These are phyloP conservation scores for Plasmodium billcollinsi DNA, from an alignment of 169 alveolate genomes.

Conservation along the genomic window DNA sequence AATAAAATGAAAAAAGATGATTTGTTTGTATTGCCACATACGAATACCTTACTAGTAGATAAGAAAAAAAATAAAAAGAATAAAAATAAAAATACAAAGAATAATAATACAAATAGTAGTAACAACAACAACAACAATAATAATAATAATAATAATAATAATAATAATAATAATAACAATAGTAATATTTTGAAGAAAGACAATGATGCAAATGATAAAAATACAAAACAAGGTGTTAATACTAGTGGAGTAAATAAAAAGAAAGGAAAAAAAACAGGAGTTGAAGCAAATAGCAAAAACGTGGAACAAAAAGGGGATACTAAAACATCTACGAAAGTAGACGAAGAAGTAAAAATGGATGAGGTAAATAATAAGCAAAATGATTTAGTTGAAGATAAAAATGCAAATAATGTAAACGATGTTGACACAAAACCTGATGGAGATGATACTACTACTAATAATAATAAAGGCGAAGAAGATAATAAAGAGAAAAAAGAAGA, in stretches of 20 bases:
- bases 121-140: neutral
- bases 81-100: slow-evolving; percentile 54
- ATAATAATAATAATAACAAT: neutral
- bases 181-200: neutral
- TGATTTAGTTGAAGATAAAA: slow-evolving; percentile 8
- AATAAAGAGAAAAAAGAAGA: neutral
- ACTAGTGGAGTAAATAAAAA: slow-evolving; percentile 3
- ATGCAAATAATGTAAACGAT: neutral
- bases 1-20: slow-evolving; percentile 38
- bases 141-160: slow-evolving; percentile 7
- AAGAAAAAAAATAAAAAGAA: slow-evolving; percentile 61
- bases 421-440: neutral
- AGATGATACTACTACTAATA: neutral
- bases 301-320: slow-evolving; percentile 13
- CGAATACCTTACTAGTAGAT: slow-evolving; percentile 3
- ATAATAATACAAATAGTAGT: slow-evolving; percentile 21
- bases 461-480: neutral
- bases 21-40: neutral
- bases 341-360: neutral
- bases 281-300: slow-evolving; percentile 17
- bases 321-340: neutral
- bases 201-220: slow-evolving; percentile 1
- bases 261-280: slow-evolving; percentile 20
- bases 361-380: neutral
- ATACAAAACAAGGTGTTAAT: neutral